Conservation (phyloP, 1,139 yeast species). For the Keqinozyma sinolaborantium region DNA sequence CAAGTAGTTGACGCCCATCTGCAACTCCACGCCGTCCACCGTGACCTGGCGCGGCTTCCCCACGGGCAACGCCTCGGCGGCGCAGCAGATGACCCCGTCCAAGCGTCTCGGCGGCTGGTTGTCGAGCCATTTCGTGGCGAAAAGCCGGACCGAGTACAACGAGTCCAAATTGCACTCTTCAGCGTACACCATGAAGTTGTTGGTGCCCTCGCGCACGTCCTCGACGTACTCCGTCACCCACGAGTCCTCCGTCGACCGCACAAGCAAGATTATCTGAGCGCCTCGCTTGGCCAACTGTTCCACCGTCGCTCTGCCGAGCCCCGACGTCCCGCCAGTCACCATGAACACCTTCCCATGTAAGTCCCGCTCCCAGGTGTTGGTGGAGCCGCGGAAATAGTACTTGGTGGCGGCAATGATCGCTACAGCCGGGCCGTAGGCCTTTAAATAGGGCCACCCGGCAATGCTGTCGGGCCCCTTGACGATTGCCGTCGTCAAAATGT, state of each 20-base stretch:
- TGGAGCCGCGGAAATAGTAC: slow-evolving; percentile 71
- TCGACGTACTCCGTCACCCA: slow-evolving; percentile 82
- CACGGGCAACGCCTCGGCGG: slow-evolving; percentile 76
- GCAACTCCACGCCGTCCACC: slow-evolving; percentile 80
- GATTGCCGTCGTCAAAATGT: slow-evolving; percentile 63
- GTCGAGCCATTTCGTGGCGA: slow-evolving; percentile 94
- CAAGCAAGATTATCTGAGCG: slow-evolving; percentile 80
- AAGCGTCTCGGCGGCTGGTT: slow-evolving; percentile 85
- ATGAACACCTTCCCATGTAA: slow-evolving; percentile 87
- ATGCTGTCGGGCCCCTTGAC: slow-evolving; percentile 67
- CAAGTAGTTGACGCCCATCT: slow-evolving; percentile 77
- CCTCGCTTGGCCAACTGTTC: slow-evolving; percentile 74
- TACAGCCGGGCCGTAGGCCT: slow-evolving; percentile 36
- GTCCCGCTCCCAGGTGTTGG: slow-evolving; percentile 88
- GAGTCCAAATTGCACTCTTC: slow-evolving; percentile 83
- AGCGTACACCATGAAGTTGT: slow-evolving; percentile 76
- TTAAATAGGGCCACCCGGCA: slow-evolving; percentile 68
- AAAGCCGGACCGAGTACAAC: slow-evolving; percentile 74
- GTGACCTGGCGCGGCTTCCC: slow-evolving; percentile 60
- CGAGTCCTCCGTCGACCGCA: slow-evolving; percentile 58
- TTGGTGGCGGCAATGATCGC: slow-evolving; percentile 45
- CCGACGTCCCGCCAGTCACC: slow-evolving; percentile 81
- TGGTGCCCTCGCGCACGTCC: slow-evolving; percentile 66
- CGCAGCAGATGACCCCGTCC: slow-evolving; percentile 86
- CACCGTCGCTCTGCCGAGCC: slow-evolving; percentile 77